phyloP scores from a whole-genome alignment of 345 rosid genomes.

The Sonneratia caseolaris region DNA sequence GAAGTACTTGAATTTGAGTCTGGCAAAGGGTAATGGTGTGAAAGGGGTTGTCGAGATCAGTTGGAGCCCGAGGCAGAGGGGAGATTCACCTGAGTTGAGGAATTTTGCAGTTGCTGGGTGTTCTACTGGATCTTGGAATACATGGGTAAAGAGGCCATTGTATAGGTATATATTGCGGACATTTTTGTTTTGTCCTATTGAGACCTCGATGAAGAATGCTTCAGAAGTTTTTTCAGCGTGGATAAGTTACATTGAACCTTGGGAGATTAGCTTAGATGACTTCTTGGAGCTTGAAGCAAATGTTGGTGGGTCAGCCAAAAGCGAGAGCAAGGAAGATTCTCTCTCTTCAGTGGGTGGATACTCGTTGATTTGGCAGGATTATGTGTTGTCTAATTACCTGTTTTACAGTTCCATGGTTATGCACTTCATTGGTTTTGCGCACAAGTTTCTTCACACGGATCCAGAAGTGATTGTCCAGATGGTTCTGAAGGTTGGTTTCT shows the following conservation, averaged over 20 bases:
- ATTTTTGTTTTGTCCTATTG: conserved; percentile 68
- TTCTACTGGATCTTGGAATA: conserved; percentile 56
- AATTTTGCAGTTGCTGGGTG: conserved; percentile 22
- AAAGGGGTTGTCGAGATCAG: conserved; percentile 24
- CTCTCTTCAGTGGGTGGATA: conserved; percentile 31
- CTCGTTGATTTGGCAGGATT: conserved; percentile 57
- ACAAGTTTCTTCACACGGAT: conserved; percentile 88
- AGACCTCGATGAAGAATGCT: conserved; percentile 66
- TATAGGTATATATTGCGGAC: conserved; percentile 75
- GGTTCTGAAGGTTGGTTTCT: conserved; percentile 69
- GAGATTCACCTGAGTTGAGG: conserved; percentile 30
- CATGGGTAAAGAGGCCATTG: conserved; percentile 60
- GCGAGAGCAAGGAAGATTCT: conserved; percentile 27
- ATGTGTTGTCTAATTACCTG: conserved; percentile 71
- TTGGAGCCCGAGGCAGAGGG: conserved; percentile 38
- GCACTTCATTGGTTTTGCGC: conserved; percentile 95
- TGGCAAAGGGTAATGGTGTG: conserved; percentile 24
- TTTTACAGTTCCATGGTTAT: conserved; percentile 80
- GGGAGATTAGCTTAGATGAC: conserved; percentile 52
- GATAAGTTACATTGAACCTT: conserved; percentile 74
- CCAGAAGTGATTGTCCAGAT: conserved; percentile 68
- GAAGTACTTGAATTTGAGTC: conserved; percentile 67
- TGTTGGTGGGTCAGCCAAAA: conserved; percentile 31
- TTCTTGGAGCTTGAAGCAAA: conserved; percentile 49
- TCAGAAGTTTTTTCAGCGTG: conserved; percentile 76